These are phyloP conservation scores for Avena eriantha DNA, from an alignment of 176 grass and related monocot genomes.

Conservation along the genomic window DNA sequence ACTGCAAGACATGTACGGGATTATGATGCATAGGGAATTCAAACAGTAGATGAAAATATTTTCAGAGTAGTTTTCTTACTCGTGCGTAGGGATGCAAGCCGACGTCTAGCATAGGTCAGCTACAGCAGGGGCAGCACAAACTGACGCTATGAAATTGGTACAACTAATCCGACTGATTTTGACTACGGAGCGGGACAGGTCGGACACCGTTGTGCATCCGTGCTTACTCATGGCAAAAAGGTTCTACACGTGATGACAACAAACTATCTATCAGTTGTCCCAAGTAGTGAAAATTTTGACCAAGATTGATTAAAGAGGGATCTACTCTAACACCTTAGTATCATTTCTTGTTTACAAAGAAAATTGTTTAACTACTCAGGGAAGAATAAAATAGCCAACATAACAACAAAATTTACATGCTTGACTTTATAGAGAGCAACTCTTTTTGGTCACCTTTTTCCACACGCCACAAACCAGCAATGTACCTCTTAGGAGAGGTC, in stretches of 20 bases:
- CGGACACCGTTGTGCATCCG: too few relatives aligned
- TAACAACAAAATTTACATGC: constrained; percentile 48
- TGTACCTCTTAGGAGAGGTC: constrained; percentile 39
- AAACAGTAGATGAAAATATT: too few relatives aligned
- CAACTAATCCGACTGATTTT: too few relatives aligned
- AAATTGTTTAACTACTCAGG: background rate
- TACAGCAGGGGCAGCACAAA: too few relatives aligned
- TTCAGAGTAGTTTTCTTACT: too few relatives aligned
- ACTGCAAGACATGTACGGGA: too few relatives aligned
- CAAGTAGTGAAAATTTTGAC: background rate
- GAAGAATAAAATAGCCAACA: background rate
- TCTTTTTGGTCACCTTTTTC: constrained; percentile 65
- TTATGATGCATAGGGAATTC: too few relatives aligned
- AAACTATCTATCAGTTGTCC: background rate
- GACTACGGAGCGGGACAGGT: too few relatives aligned
- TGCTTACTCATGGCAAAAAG: background rate
- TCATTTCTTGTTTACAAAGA: background rate
- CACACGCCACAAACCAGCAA: constrained; percentile 65
- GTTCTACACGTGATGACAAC: background rate
- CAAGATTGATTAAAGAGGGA: background rate
- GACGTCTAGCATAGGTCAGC: too few relatives aligned
- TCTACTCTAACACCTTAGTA: background rate
- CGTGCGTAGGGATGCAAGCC: too few relatives aligned
- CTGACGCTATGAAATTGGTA: too few relatives aligned
- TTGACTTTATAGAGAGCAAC: constrained; percentile 45